Evolutionary conservation across 2,329 filamentous ascomycete genomes (phyloP).

Genomic region (Monosporascus sp.): DNA sequence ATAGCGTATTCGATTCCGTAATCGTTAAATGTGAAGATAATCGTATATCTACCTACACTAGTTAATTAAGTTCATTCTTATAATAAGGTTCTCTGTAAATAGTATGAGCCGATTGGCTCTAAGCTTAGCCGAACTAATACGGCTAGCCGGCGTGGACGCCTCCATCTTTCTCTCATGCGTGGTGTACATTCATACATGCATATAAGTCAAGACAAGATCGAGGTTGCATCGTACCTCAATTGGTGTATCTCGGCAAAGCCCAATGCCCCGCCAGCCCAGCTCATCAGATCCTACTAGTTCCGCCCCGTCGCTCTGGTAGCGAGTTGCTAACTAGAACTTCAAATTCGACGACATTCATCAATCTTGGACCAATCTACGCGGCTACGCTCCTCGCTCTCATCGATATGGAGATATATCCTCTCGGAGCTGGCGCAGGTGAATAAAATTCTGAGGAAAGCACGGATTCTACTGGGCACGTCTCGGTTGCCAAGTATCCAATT

Average conservation of each 20-base stretch:
- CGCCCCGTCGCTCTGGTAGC: neutral
- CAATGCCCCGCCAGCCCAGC: neutral
- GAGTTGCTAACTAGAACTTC: neutral
- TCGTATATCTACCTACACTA: too few species aligned
- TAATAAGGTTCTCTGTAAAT: neutral
- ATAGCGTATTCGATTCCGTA: too few species aligned
- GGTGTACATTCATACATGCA: neutral
- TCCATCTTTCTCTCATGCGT: neutral
- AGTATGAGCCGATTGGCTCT: neutral
- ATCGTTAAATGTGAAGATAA: too few species aligned
- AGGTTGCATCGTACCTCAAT: neutral
- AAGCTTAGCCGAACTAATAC: neutral
- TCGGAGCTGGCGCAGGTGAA: neutral
- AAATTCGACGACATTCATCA: neutral
- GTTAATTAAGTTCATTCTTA: too few species aligned
- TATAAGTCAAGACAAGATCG: neutral
- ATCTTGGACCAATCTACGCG: neutral
- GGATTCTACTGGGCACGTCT: too few species aligned
- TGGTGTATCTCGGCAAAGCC: neutral
- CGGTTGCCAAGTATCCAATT: conserved; percentile 8
- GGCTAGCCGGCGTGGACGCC: neutral
- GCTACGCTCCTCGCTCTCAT: neutral
- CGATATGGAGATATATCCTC: neutral
- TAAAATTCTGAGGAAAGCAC: too few species aligned
- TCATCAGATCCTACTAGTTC: neutral